Base-by-base conservation (phyloP, 371 early-diverging fungal species). In the Rhizopus arrhizus region DNA sequence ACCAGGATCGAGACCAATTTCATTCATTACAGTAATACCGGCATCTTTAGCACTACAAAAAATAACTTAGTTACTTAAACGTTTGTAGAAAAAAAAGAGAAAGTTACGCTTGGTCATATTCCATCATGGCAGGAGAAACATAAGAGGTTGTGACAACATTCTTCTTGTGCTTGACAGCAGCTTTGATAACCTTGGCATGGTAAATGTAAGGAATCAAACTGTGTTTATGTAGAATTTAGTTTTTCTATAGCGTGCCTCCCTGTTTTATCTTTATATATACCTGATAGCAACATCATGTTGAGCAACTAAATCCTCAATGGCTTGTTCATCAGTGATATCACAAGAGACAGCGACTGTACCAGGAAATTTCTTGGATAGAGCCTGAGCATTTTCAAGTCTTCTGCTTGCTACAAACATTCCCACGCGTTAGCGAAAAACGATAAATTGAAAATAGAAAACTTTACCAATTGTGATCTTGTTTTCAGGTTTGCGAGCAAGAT, bases 1-100 rank as follows among this genome's bases (percentile, higher is more conserved):
- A 64, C 96, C 95, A 46, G 96, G 96, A 83, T 96, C 96, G 36
- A 96, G 81, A 63, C 96, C 96, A 63, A 96, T 89, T 74, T 96
- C 96, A 67, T 95, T 95, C 85, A 96, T 83, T 56, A 95, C 84
- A 33, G 88, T 88, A 53, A 96, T 77, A 46, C 91, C 91, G 35
- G 90, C 89, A 55, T 80, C 78, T 72, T 90, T 90, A 33, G 92
- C 94, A 64, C 87, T 88, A 61, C 10, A 28, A 28, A 22, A 22
- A 22, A 22, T 22, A 22, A 22, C 22, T 22, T 22, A 22, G 22
- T 22, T 22, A 22, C 22, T 22, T 22, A 22, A 22, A 2, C 22
- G 22, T 22, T 22, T 22, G 22, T 22, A 22, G 2, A 22, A 22
- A 22, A 22, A 22, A 22, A 15, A 41, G 28, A 43, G 6, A 46